A percentile compares a stretch with the other conserved stretches of the same genome.
These are phyloP conservation scores for Colletotrichum ledebouriae DNA, from an alignment of 2,329 filamentous ascomycete species.

Conservation along the genomic window DNA sequence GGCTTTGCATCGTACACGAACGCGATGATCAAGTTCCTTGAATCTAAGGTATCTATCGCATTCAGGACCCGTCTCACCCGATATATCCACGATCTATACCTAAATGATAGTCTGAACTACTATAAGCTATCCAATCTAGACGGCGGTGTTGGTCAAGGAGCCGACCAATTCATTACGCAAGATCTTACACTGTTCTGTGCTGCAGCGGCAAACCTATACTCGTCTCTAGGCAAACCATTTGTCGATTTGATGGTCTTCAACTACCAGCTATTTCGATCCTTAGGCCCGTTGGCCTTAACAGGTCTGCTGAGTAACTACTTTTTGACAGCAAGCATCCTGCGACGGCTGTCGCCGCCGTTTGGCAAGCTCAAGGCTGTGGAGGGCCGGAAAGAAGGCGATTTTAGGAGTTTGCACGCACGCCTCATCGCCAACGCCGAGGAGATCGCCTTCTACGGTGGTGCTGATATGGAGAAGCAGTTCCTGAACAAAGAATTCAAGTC, in stretches of 20 bases:
- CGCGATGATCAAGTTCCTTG: constrained; percentile 98
- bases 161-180: constrained; percentile 97
- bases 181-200: constrained; percentile 96
- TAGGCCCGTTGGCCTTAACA: constrained; percentile 88
- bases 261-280: constrained; percentile 92
- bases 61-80: constrained; percentile 94
- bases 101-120: constrained; percentile 95
- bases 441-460: constrained; percentile 96
- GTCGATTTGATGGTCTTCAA: constrained; percentile 99
- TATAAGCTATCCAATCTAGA: constrained; percentile 96
- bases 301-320: constrained; percentile 95
- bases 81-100: constrained; percentile 97
- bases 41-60: constrained; percentile 97
- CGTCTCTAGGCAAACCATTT: constrained; percentile 95
- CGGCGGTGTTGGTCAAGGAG: constrained; percentile 89
- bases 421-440: constrained; percentile 98
- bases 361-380: constrained; percentile 97
- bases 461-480: constrained; percentile 94
- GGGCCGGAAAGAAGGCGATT: constrained; percentile 94
- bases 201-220: constrained; percentile 92
- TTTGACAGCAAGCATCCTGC: constrained; percentile 89
- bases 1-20: constrained; percentile 97
- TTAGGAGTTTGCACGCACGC: constrained; percentile 89
- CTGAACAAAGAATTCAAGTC: constrained; percentile 93
- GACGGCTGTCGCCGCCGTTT: constrained; percentile 92